Percentiles rank a stretch among this genome's conserved stretches.
Evolutionary conservation across 805 yeast species (phyloP).

Genomic region (Candida verbasci): DNA sequence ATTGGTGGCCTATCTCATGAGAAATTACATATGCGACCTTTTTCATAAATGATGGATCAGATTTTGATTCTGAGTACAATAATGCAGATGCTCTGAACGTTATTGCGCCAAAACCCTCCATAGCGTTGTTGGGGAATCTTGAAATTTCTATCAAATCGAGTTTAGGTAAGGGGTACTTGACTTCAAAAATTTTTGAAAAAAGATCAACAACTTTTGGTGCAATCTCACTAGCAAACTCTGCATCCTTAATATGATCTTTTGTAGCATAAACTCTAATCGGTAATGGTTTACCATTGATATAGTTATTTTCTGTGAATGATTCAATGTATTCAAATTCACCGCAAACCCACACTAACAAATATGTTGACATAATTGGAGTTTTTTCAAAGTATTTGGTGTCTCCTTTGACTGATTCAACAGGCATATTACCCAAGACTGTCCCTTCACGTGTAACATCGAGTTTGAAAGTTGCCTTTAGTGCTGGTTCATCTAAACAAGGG

Average conservation of each 20-base stretch:
- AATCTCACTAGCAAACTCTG: slow-evolving; percentile 43
- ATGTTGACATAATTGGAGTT: slow-evolving; percentile 55
- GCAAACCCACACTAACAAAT: slow-evolving; percentile 54
- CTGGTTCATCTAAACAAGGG: slow-evolving; percentile 58
- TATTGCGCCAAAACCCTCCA: slow-evolving; percentile 89
- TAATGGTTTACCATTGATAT: slow-evolving; percentile 35
- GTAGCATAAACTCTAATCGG: slow-evolving; percentile 53
- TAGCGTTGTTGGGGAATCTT: slow-evolving; percentile 77
- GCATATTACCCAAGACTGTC: slow-evolving; percentile 48
- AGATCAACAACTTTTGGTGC: slow-evolving; percentile 49
- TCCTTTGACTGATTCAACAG: slow-evolving; percentile 17
- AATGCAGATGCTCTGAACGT: slow-evolving; percentile 57
- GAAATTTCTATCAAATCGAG: slow-evolving; percentile 77
- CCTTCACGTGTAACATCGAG: slow-evolving; percentile 33
- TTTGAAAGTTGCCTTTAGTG: slow-evolving; percentile 50
- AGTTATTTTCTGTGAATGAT: slow-evolving; percentile 34
- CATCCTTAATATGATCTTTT: slow-evolving; percentile 44
- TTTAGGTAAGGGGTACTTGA: slow-evolving; percentile 72
- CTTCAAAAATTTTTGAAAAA: slow-evolving; percentile 44
- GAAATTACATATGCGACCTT: slow-evolving; percentile 79
- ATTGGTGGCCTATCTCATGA: slow-evolving; percentile 86
- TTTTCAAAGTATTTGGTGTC: slow-evolving; percentile 35
- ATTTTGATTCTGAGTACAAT: slow-evolving; percentile 41
- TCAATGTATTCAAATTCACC: slow-evolving; percentile 56
- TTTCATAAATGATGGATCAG: slow-evolving; percentile 52